phyloP scores from a whole-genome alignment of 805 yeast species.

The Torulaspora delbrueckii region DNA sequence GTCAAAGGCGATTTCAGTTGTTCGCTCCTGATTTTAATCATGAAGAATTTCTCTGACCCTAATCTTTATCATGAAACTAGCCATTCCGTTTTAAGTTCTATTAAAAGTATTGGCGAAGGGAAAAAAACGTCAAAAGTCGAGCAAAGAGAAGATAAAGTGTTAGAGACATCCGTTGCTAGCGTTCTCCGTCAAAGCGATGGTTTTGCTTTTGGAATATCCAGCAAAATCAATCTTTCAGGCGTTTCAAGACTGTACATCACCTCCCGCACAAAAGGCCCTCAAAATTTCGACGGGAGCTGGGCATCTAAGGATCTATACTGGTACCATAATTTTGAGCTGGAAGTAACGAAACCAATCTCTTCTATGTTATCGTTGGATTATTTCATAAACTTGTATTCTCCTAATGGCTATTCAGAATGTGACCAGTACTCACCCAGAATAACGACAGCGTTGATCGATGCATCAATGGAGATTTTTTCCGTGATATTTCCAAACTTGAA shows the following conservation, averaged over 20 bases:
- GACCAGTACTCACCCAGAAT: conserved; percentile 38
- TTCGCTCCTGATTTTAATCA: conserved; percentile 37
- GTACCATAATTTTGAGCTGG: conserved; percentile 35
- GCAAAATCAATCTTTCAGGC: conserved; percentile 38
- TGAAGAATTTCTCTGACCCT: conserved; percentile 44
- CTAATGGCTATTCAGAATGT: conserved; percentile 12
- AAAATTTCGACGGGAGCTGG: conserved; percentile 15
- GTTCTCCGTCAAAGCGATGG: conserved; percentile 36
- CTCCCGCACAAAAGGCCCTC: conserved; percentile 2
- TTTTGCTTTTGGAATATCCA: conserved; percentile 50
- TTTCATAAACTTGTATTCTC: conserved; percentile 32
- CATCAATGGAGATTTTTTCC: conserved; percentile 72
- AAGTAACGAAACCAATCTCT: conserved; percentile 37
- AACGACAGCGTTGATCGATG: conserved; percentile 59
- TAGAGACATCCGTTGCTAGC: conserved; percentile 22
- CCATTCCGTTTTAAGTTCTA: conserved; percentile 12
- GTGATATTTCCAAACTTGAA: conserved; percentile 65
- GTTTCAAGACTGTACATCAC: conserved; percentile 39
- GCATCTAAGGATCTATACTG: conserved; percentile 31
- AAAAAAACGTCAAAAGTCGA: conserved; percentile 18
- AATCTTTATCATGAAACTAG: conserved; percentile 30
- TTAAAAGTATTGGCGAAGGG: conserved; percentile 16
- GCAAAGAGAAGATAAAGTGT: conserved; percentile 9
- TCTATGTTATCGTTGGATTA: conserved; percentile 42
- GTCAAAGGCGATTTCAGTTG: conserved; percentile 40